phyloP scores from a whole-genome alignment of 192 early-diverging fungal genomes.

The Funneliformis mosseae region DNA sequence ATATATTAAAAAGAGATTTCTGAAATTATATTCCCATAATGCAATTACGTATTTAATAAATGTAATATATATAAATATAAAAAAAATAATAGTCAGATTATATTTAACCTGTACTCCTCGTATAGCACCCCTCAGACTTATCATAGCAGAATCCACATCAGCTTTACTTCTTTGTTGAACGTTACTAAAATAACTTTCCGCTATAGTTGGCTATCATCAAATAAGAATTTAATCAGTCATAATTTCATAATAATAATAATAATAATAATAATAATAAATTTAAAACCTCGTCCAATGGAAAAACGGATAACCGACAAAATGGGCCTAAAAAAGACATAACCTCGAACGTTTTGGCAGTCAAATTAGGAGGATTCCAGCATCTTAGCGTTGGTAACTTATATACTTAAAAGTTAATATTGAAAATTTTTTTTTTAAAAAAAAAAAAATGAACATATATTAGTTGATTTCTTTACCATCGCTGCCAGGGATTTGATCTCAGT shows the following conservation, averaged over 20 bases:
- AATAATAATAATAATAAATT: neutral
- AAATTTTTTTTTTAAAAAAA: neutral
- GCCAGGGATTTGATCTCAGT: slow-evolving; percentile 60
- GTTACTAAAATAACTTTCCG: slow-evolving; percentile 52
- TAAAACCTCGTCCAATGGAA: slow-evolving; percentile 48
- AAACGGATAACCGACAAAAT: slow-evolving; percentile 63
- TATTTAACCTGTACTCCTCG: slow-evolving; percentile 53
- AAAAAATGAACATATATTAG: neutral
- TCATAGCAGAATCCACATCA: slow-evolving; percentile 58
- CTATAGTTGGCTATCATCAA: slow-evolving; percentile 49
- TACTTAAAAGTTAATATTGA: slow-evolving; percentile 8
- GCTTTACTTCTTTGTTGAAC: slow-evolving; percentile 52
- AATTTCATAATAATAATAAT: neutral
- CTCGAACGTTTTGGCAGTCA: slow-evolving; percentile 59
- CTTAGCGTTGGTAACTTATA: slow-evolving; percentile 37
- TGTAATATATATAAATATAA: neutral
- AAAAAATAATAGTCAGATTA: neutral
- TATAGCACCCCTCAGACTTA: slow-evolving; percentile 60
- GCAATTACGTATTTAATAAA: neutral
- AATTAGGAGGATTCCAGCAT: slow-evolving; percentile 61
- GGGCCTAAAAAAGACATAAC: slow-evolving; percentile 72
- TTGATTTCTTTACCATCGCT: slow-evolving; percentile 39
- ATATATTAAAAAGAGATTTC: slow-evolving; percentile 49
- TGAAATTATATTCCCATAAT: neutral
- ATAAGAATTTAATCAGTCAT: slow-evolving; percentile 34